Base-by-base conservation (phyloP, 163 green algal species). In the Prototheca wickerhamii region DNA sequence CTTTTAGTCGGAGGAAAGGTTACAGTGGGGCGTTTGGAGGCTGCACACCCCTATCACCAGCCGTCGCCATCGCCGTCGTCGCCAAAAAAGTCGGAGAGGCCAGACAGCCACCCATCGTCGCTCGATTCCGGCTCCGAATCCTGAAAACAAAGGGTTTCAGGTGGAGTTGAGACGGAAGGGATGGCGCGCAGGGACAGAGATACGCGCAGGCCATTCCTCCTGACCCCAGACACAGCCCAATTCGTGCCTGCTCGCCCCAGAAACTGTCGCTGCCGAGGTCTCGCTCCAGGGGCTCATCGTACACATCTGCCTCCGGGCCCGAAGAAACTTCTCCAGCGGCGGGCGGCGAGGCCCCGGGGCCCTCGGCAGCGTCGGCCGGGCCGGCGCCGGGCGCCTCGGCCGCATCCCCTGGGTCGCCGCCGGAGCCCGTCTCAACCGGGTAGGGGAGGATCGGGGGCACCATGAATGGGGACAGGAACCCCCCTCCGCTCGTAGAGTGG, bases 401-500 rank as follows among this genome's bases (percentile, higher is more conserved):
- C 30, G 50, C 61, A 18, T 58, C 67, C 3, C 18, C 58, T 7
- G 20, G 60, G 10, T 49, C 43, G 26, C 63, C 57, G 49, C 28
- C 60, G 42, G 32, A 56, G 6, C 26, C 57, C 35, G 33, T 26
- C 12, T 15, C 58, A 21, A 44, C 50, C 10, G 70, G 70, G 53
- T 68, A 71, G 2, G 72, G 72, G 21, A 86, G 72, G 43, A 86
- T 69, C 23, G 78, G 65, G 4, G 76, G 70, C 6, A 65, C 40
- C 4, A 74, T 50, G 17, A 88, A 70, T 3, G 66, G 66, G 20
- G 26, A 29, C 3, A 74, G 32, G 10, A 67, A n/a, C 28, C 80
- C 64, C 31, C 72, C 73, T 2, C 65, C 63, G 52, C 60, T 59
- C 44, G 77, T 74, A 3, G 69, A 83, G 70, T 90, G 84, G 35